phyloP scores from a whole-genome alignment of 139 green algal species.

The Zygnema circumcarinatum region DNA sequence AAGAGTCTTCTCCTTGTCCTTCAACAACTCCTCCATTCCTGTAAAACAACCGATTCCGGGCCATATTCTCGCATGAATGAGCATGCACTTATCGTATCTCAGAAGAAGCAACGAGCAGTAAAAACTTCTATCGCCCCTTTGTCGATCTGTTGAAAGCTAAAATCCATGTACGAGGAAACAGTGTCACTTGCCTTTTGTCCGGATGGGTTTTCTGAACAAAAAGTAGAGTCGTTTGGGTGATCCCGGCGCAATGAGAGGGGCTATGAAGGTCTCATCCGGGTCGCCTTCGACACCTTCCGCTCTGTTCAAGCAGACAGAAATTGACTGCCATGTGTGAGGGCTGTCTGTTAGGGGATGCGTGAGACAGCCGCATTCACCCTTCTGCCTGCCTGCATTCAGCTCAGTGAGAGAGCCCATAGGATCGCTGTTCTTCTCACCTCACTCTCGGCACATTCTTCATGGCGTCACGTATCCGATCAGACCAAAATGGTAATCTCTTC shows the following conservation, averaged over 20 bases:
- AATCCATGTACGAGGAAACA: too few relatives aligned
- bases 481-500: slow-evolving; percentile 68
- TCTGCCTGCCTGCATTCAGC: too few relatives aligned
- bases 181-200: slow-evolving; percentile 53
- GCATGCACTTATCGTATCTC: not conserved
- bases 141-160: too few relatives aligned
- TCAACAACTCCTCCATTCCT: slow-evolving; percentile 54
- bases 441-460: slow-evolving; percentile 14
- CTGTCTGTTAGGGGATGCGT: too few relatives aligned
- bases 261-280: slow-evolving; percentile 58
- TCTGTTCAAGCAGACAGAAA: slow-evolving; percentile 32
- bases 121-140: too few relatives aligned
- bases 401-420: too few relatives aligned
- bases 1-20: slow-evolving; percentile 68
- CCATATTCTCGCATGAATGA: slow-evolving; percentile 1
- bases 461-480: slow-evolving; percentile 61
- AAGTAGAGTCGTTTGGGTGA: slow-evolving; percentile 82
- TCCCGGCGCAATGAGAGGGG: slow-evolving; percentile 67
- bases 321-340: too few relatives aligned
- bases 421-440: not conserved
- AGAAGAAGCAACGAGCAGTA: too few relatives aligned
- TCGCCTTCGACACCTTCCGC: slow-evolving; percentile 40
- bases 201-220: slow-evolving; percentile 79
- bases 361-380: too few relatives aligned
- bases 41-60: not conserved